Base-by-base conservation (phyloP, 441 rosid species). In the Adansonia grandidieri region DNA sequence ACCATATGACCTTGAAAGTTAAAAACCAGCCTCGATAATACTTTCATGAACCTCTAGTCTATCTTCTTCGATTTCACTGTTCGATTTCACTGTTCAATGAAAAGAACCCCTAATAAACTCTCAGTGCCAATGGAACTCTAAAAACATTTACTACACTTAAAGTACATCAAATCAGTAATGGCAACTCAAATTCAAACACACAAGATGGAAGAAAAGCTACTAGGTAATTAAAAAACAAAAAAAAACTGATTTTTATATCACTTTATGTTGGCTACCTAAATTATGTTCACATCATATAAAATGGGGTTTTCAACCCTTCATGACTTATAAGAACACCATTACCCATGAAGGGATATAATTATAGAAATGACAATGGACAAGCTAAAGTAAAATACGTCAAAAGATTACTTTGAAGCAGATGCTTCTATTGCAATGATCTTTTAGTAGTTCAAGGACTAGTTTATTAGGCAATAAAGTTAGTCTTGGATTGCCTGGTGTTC, bases 371-470 rank as follows among this genome's bases (percentile, higher is more conserved):
- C 14, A 24, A 61, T 11, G 66, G 67, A 20, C 3, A 19, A 17
- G 5, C 54, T 14, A 42, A 37, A 73, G 37, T 9, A 57, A 57
- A 32, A 37, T 15, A 14, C 51, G 17, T 73, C 8, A 73, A 56
- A 45, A 11, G 17, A 73, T 4, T 1, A 32, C 50, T 40, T 20
- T 57, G 14, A 24, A 10, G 19, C 48, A 51, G 75, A 32, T 24
- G 63, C 77, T 73, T 57, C 63, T 56, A n/a, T 57, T 53, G 19
- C 9, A 73, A 10, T 32, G 32, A 73, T 14, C 32, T 37, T 57
- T 40, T 5, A 57, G 17, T 40, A 2, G 40, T 6, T 42, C 10
- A 58, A 40, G 67, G 5, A 64, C 40, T 7, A 22, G 15, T 24
- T 24, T 10, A 22, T 9, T 61, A 61, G 4, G 40, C 7, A 61